phyloP scores from a whole-genome alignment of 2,329 filamentous ascomycete genomes.

The Orbilia brochopaga region DNA sequence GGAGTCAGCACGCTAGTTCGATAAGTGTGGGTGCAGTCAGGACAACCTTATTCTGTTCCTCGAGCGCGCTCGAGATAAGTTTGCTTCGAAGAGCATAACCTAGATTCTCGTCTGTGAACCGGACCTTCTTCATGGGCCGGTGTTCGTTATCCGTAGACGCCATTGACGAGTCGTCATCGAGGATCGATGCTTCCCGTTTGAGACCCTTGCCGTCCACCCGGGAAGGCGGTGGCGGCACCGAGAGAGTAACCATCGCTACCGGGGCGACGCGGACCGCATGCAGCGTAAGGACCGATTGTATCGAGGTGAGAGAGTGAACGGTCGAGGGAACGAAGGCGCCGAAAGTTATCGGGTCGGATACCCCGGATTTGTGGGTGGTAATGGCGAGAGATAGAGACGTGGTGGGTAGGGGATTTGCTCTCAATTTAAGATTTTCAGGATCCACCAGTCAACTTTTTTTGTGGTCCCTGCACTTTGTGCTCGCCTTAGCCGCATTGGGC shows the following conservation, averaged over 20 bases:
- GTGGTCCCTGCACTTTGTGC: constrained; percentile 1
- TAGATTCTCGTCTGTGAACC: constrained; percentile 46
- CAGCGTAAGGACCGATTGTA: constrained; percentile 21
- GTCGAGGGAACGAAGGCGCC: not conserved
- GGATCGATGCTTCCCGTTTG: constrained; percentile 44
- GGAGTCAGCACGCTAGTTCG: not conserved
- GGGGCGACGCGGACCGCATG: constrained; percentile 20
- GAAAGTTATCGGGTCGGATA: constrained; percentile 11
- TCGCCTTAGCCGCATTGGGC: constrained; percentile 25
- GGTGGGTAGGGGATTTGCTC: constrained; percentile 15
- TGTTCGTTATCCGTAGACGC: constrained; percentile 23
- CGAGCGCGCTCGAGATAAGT: constrained; percentile 34
- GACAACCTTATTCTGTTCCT: constrained; percentile 43
- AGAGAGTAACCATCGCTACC: constrained; percentile 32
- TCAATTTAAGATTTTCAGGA: constrained; percentile 29
- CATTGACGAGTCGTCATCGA: constrained; percentile 45
- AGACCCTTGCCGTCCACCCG: constrained; percentile 26
- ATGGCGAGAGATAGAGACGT: constrained; percentile 13
- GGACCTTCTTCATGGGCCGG: constrained; percentile 40
- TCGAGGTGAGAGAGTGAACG: constrained; percentile 3
- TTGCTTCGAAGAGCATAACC: constrained; percentile 41
- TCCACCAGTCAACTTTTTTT: constrained; percentile 30
- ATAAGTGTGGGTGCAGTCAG: not conserved
- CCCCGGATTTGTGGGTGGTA: constrained; percentile 10
- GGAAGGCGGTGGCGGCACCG: constrained; percentile 42